Conservation (phyloP, 2,329 filamentous ascomycete genomes). For the Diatrype stigma region DNA sequence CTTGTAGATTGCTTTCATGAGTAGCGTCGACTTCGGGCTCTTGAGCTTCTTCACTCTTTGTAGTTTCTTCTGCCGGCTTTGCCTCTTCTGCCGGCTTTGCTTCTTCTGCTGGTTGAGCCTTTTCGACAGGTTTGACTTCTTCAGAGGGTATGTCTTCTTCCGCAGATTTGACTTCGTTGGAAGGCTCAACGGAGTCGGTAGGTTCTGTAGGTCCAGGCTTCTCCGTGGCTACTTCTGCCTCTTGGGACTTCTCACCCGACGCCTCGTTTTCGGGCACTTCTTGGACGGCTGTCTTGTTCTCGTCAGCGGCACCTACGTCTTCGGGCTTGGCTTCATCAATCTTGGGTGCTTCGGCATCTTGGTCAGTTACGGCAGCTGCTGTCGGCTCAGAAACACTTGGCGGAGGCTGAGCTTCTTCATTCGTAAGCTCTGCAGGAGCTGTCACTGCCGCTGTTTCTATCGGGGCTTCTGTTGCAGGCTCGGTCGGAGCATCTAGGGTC, state of each 20-base stretch:
- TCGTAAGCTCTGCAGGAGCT: conserved; percentile 1
- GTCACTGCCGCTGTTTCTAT: background rate
- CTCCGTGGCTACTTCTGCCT: background rate
- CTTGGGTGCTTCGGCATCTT: background rate
- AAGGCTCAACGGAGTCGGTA: background rate
- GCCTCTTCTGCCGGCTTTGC: background rate
- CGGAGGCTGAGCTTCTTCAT: conserved; percentile 1
- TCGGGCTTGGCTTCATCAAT: background rate
- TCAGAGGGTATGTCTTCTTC: background rate
- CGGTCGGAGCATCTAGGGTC: conserved; percentile 3
- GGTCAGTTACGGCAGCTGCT: background rate
- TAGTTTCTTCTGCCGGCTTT: background rate
- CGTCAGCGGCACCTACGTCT: background rate
- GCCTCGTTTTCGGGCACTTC: background rate
- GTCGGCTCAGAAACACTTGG: background rate
- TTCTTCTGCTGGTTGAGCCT: background rate
- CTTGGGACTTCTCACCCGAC: background rate
- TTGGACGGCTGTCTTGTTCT: background rate
- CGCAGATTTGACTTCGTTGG: background rate
- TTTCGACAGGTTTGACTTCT: background rate
- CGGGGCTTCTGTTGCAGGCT: conserved; percentile 1
- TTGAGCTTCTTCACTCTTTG: background rate
- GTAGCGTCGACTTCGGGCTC: background rate
- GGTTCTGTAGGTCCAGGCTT: background rate
- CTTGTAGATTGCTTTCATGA: background rate